Evolutionary conservation across 208 protist species (phyloP).

Genomic region (Crithidia sp.): DNA sequence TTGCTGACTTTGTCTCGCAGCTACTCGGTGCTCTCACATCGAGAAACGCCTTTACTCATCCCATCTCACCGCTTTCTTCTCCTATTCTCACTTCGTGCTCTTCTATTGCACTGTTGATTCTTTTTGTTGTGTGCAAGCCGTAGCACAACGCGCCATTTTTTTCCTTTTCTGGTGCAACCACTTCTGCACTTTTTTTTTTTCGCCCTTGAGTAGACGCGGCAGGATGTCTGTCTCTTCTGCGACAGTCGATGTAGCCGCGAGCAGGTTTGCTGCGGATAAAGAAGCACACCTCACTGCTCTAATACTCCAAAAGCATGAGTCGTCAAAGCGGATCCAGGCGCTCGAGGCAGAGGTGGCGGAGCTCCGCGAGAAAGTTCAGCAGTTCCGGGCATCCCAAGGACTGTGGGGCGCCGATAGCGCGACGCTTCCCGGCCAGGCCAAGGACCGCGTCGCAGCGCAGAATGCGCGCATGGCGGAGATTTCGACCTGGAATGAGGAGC

Average conservation of each 20-base stretch:
- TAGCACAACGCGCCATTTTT: no score
- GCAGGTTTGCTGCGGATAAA: conserved; percentile 18
- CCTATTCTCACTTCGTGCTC: no score
- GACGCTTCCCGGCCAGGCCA: background rate
- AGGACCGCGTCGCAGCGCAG: conserved; percentile 19
- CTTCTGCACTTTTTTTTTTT: background rate
- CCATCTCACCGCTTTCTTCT: no score
- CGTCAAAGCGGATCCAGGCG: conserved; percentile 41
- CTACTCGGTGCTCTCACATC: no score
- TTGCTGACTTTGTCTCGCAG: no score
- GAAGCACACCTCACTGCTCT: conserved; percentile 46
- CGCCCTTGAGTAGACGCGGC: no score
- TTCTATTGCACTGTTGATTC: no score
- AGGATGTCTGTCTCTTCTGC: conserved; percentile 10
- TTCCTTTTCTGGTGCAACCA: no score
- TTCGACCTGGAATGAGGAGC: conserved; percentile 62
- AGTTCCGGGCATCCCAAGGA: background rate
- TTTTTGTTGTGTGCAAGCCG: no score
- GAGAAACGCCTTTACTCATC: no score
- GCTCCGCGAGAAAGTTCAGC: conserved; percentile 29
- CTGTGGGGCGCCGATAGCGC: conserved; percentile 1
- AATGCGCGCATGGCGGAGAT: conserved; percentile 45
- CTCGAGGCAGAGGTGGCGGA: conserved; percentile 43
- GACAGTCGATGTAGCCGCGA: conserved; percentile 1
- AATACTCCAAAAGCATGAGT: conserved; percentile 41